These are phyloP conservation scores for Bolboschoenus planiculmis DNA, from an alignment of 176 grass and related monocot genomes.

Conservation along the genomic window DNA sequence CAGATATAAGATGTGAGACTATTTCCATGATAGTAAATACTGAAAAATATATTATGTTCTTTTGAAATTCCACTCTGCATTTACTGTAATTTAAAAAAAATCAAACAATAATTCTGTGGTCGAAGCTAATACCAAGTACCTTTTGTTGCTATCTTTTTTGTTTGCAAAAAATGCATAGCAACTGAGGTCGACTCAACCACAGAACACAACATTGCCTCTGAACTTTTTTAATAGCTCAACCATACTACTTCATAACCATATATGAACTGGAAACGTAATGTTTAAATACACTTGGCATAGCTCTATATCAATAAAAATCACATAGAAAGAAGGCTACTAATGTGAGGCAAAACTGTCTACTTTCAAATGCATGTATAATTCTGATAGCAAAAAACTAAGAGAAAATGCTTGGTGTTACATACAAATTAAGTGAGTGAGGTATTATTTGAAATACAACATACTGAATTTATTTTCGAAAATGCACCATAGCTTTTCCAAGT, in stretches of 20 bases:
- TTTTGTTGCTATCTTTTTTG: neutral
- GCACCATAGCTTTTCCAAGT: neutral
- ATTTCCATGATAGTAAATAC: conserved; percentile 11
- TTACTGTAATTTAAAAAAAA: neutral
- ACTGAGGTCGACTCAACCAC: neutral
- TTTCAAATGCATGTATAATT: conserved; percentile 1
- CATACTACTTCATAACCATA: neutral
- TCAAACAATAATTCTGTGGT: neutral
- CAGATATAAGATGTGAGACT: conserved; percentile 23
- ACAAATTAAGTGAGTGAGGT: neutral
- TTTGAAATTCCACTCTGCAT: neutral
- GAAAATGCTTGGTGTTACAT: neutral
- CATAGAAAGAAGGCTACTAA: neutral
- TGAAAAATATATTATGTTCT: neutral
- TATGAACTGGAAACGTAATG: neutral
- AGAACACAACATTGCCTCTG: neutral
- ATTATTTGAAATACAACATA: neutral
- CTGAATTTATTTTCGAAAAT: neutral
- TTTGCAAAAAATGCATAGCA: neutral
- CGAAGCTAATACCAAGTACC: neutral
- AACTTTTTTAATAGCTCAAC: neutral
- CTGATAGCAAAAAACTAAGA: conserved; percentile 11
- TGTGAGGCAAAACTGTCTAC: neutral
- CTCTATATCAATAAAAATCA: neutral
- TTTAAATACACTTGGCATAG: neutral